These are phyloP conservation scores for Eucalyptus erythrocorys DNA, from an alignment of 345 rosid species.

Conservation along the genomic window DNA sequence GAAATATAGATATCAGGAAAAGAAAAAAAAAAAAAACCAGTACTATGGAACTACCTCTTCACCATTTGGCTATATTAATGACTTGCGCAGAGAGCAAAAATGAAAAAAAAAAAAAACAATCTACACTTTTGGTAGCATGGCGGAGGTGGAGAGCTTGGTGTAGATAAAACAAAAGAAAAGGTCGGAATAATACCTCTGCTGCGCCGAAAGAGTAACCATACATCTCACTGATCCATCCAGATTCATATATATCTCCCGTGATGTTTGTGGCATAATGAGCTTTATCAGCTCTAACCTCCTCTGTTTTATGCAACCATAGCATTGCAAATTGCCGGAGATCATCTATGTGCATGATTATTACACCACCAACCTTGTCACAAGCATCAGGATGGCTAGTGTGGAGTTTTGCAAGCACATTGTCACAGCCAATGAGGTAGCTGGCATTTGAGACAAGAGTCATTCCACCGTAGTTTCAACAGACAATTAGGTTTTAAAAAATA, in stretches of 20 bases:
- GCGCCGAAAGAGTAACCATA: slow-evolving; percentile 99
- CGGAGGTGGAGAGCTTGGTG: neutral
- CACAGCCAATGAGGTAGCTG: slow-evolving; percentile 93
- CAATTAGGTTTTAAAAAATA: neutral
- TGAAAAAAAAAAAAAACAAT: neutral
- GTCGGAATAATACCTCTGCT: slow-evolving; percentile 63
- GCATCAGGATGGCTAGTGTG: slow-evolving; percentile 89
- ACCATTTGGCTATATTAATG: too few relatives aligned
- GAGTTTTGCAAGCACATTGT: slow-evolving; percentile 88
- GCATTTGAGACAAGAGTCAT: neutral
- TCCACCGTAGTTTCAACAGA: neutral
- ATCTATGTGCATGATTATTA: slow-evolving; percentile 93
- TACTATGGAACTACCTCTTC: neutral
- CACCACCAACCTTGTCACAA: slow-evolving; percentile 98
- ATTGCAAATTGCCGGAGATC: slow-evolving; percentile 86
- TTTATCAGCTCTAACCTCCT: slow-evolving; percentile 95
- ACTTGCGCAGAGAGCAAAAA: neutral
- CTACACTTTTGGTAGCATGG: neutral
- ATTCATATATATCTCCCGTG: slow-evolving; percentile 81
- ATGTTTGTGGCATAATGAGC: slow-evolving; percentile 82
- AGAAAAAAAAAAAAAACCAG: neutral
- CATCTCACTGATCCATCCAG: slow-evolving; percentile 99
- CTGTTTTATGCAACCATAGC: slow-evolving; percentile 91
- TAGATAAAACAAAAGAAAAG: neutral
- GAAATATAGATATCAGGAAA: neutral